These are phyloP conservation scores for Colletotrichum lindemuthianum DNA, from an alignment of 2,329 filamentous ascomycete genomes.

Conservation along the genomic window DNA sequence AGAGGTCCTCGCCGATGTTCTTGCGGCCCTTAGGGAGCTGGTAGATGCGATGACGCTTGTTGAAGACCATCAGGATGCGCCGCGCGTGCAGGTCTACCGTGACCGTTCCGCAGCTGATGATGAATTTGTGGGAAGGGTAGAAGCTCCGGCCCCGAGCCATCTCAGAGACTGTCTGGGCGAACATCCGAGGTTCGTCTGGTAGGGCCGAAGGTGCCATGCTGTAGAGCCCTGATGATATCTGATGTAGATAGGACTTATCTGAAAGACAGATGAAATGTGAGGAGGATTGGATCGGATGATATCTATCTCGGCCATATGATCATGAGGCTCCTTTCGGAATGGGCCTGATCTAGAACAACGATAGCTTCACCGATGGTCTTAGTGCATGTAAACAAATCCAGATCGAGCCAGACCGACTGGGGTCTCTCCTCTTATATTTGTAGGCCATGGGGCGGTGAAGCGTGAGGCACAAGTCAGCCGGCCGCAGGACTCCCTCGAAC, in stretches of 20 bases:
- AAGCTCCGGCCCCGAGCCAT: constrained; percentile 41
- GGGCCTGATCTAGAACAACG: neutral
- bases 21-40: constrained; percentile 61
- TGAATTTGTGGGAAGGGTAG: constrained; percentile 52
- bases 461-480: constrained; percentile 2
- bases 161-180: constrained; percentile 21
- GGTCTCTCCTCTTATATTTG: constrained; percentile 11
- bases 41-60: constrained; percentile 53
- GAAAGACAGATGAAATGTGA: neutral
- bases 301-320: too few species aligned
- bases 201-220: constrained; percentile 29
- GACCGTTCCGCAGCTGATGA: constrained; percentile 59
- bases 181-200: constrained; percentile 20
- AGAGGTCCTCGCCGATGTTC: constrained; percentile 56
- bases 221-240: neutral
- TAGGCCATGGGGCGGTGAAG: constrained; percentile 21
- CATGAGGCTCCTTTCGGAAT: neutral
- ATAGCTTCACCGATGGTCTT: neutral
- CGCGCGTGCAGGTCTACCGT: constrained; percentile 50
- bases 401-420: neutral
- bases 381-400: neutral
- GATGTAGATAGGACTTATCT: neutral
- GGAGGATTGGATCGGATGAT: neutral
- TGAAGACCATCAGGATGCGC: constrained; percentile 55
- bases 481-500: neutral